Evolutionary conservation across 1,139 yeast species (phyloP).

Genomic region (Protomyces gravidus): DNA sequence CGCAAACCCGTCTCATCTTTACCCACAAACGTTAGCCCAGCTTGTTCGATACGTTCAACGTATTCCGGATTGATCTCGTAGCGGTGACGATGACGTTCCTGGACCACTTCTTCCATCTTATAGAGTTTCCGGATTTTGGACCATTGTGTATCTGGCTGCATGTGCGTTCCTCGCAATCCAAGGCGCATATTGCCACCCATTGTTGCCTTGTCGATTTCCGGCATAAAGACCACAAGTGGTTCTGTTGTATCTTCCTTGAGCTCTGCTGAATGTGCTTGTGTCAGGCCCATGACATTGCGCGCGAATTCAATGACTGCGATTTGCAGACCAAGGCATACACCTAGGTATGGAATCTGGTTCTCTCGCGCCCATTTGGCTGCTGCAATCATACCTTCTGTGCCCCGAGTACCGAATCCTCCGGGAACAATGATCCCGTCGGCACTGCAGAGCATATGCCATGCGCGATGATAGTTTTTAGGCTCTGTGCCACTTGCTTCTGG

Average conservation of each 20-base stretch:
- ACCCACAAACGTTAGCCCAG: constrained; percentile 86
- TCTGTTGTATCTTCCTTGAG: constrained; percentile 62
- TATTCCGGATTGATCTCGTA: constrained; percentile 90
- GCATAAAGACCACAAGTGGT: constrained; percentile 93
- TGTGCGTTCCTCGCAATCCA: constrained; percentile 85
- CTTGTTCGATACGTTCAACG: constrained; percentile 61
- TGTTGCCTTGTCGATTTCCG: constrained; percentile 91
- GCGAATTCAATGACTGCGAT: constrained; percentile 93
- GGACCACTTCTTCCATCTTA: constrained; percentile 63
- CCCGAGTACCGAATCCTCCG: constrained; percentile 96
- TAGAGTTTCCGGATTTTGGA: constrained; percentile 74
- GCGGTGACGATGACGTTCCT: constrained; percentile 97
- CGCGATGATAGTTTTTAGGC: constrained; percentile 80
- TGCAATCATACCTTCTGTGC: constrained; percentile 95
- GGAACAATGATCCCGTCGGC: constrained; percentile 98
- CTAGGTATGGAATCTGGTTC: constrained; percentile 86
- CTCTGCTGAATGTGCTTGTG: constrained; percentile 77
- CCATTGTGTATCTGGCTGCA: constrained; percentile 65
- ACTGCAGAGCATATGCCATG: constrained; percentile 90
- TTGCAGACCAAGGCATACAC: constrained; percentile 97
- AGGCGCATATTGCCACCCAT: constrained; percentile 99
- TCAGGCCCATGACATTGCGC: constrained; percentile 68
- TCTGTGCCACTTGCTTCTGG: constrained; percentile 50
- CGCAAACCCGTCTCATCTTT: constrained; percentile 84
- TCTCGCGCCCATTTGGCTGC: constrained; percentile 98